phyloP scores from a whole-genome alignment of 1,139 yeast species.

The Suhomyces terraborum region DNA sequence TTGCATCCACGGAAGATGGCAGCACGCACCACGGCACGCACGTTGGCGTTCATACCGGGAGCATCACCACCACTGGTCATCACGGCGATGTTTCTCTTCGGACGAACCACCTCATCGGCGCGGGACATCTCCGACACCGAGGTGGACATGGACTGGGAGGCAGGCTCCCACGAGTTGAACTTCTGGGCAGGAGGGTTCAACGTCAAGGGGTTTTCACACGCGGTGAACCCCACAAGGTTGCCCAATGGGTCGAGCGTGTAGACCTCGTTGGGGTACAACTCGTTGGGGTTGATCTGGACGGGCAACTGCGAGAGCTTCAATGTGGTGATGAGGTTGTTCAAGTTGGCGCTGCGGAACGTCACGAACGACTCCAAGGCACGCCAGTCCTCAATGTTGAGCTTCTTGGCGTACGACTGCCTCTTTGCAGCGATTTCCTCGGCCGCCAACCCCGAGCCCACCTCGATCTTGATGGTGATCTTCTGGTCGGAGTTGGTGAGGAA shows the following conservation, averaged over 20 bases:
- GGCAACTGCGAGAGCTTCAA: constrained; percentile 31
- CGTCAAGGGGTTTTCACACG: constrained; percentile 58
- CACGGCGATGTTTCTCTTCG: constrained; percentile 70
- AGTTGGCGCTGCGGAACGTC: constrained; percentile 37
- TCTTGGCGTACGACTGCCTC: constrained; percentile 26
- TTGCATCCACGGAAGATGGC: constrained; percentile 90
- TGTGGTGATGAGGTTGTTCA: constrained; percentile 37
- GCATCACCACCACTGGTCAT: constrained; percentile 99
- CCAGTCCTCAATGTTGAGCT: constrained; percentile 48
- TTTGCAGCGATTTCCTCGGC: constrained; percentile 29
- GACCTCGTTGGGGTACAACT: constrained; percentile 64
- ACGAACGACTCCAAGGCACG: constrained; percentile 48
- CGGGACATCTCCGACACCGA: constrained; percentile 21
- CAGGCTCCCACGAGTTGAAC: constrained; percentile 17
- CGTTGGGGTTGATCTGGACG: constrained; percentile 57
- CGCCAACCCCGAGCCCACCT: constrained; percentile 28
- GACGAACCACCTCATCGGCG: constrained; percentile 15
- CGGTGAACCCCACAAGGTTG: constrained; percentile 64
- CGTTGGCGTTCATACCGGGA: constrained; percentile 97
- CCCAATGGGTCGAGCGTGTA: constrained; percentile 72
- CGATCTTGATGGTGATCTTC: constrained; percentile 33
- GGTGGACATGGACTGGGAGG: constrained; percentile 15
- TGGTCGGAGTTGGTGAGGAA: constrained; percentile 37
- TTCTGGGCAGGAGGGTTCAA: constrained; percentile 45
- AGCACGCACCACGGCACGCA: constrained; percentile 89